Conservation (phyloP, 768 basidiomycete species). For the Tremella fuciformis region DNA sequence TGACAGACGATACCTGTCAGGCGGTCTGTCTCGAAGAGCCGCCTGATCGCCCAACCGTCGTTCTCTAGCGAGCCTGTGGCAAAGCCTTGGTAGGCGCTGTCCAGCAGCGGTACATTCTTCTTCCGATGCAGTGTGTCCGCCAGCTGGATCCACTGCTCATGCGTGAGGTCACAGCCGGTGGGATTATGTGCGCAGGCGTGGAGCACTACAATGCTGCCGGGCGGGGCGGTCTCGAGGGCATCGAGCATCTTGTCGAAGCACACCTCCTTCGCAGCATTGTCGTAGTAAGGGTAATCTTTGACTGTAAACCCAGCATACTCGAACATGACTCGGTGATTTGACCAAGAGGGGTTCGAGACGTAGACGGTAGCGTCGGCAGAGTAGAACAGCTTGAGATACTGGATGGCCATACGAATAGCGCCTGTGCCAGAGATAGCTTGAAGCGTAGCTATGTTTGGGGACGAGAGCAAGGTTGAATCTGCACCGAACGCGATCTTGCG, state of each 20-base stretch:
- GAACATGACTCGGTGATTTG: conserved; percentile 85
- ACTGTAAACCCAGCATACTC: conserved; percentile 83
- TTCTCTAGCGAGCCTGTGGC: conserved; percentile 84
- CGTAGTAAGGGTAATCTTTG: conserved; percentile 69
- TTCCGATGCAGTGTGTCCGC: conserved; percentile 76
- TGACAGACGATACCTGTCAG: conserved; percentile 74
- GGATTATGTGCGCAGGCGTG: conserved; percentile 99
- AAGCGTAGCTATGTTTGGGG: conserved; percentile 66
- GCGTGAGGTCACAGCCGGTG: conserved; percentile 92
- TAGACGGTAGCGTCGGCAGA: conserved; percentile 63
- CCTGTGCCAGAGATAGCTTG: conserved; percentile 99
- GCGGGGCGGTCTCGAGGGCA: conserved; percentile 60
- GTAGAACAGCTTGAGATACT: conserved; percentile 85
- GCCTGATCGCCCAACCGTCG: conserved; percentile 90
- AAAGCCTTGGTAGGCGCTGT: conserved; percentile 99
- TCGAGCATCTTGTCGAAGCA: conserved; percentile 86
- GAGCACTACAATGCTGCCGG: conserved; percentile 74
- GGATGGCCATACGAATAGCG: conserved; percentile 88
- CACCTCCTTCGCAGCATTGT: conserved; percentile 79
- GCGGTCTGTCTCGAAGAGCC: conserved; percentile 71
- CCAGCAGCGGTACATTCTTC: conserved; percentile 92
- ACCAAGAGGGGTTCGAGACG: conserved; percentile 92
- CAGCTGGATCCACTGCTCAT: conserved; percentile 85
- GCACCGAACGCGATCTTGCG: conserved; percentile 75
- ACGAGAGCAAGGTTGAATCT: conserved; percentile 67